Evolutionary conservation across 768 basidiomycete genomes (phyloP), one percentile per base, ranked within the genome.

Genomic region (Boletus edulis): DNA sequence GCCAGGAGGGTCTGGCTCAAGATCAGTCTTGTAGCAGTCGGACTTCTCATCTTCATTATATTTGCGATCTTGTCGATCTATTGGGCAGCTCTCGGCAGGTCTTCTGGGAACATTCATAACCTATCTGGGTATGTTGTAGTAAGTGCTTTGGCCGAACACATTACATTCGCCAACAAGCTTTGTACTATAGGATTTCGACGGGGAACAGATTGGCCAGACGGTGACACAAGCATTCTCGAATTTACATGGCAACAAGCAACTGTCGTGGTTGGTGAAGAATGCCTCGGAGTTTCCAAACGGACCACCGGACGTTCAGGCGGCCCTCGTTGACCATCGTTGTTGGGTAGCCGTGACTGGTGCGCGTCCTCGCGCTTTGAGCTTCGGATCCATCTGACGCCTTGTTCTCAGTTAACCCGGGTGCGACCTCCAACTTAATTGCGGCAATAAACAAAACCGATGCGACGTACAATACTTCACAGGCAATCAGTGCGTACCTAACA

Each of bases 141-240:
- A 54, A 48, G 81, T 73, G 22, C 41, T 46, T 15, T 31, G 18
- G 29, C 39, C 32, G 14, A 12, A 27, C 22, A 14, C 10, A 15
- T 34, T 42, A 2, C 10, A 13, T 37, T 40, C 15, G 12, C 44
- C 56, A 4, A 54, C 34, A 18, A 7, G 29, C 4, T 18, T 20
- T 27, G 5, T 24, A n/a, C n/a, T n/a, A 6, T 45, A 86, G 83
- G 84, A 87, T 61, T 85, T 85, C 57, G 85, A 87, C 40, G 83
- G 80, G 7, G 78, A 73, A 2, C 44, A 73, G 15, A 72, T 87
- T 8, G 85, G 85, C 8, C 71, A 75, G 45, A 66, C 66, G 1
- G 76, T 86, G 17, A 70, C 70, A 0, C 61, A 73, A 58, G 72
- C 73, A 1, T 64, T 83, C 46, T 67, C 68, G 17, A 63, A 46